A percentile compares a stretch with the other conserved stretches of the same genome.
These are phyloP conservation scores for Artemisia argyi DNA, from an alignment of 129 eudicot species.

Conservation along the genomic window DNA sequence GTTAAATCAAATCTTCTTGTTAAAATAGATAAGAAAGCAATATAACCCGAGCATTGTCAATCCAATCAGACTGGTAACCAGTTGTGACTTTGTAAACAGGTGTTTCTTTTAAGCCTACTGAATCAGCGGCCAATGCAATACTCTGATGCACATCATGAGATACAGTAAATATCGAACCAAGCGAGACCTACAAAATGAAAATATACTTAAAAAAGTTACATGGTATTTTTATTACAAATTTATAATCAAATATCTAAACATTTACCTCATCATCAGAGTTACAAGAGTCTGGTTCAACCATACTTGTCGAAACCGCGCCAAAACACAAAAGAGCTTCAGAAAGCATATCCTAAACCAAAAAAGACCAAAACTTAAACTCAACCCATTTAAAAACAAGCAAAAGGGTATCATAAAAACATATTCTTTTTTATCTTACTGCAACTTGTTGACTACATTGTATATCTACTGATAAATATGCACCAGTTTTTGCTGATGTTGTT, in stretches of 20 bases:
- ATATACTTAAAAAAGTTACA: neutral
- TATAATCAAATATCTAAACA: too few species aligned
- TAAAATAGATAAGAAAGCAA: neutral
- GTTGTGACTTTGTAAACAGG: conserved; percentile 62
- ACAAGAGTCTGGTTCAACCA: conserved; percentile 55
- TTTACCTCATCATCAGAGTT: conserved; percentile 50
- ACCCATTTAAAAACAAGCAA: neutral
- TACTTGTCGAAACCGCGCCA: conserved; percentile 85
- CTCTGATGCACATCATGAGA: conserved; percentile 62
- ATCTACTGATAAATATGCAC: conserved; percentile 55
- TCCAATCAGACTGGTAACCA: conserved; percentile 83
- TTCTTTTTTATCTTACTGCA: conserved; percentile 47
- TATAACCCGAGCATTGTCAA: conserved; percentile 63
- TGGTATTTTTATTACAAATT: too few species aligned
- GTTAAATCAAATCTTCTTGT: too few species aligned
- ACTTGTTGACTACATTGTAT: conserved; percentile 56
- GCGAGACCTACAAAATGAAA: conserved; percentile 59
- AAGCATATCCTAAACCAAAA: conserved; percentile 53
- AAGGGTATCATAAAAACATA: neutral
- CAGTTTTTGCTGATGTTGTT: conserved; percentile 21
- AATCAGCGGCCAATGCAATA: conserved; percentile 71
- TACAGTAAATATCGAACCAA: conserved; percentile 65
- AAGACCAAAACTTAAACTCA: neutral
- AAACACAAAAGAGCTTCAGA: conserved; percentile 75
- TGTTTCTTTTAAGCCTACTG: conserved; percentile 67